Conservation (phyloP, 352 stramenopile genomes). For the Phytopythium kandeliae region DNA sequence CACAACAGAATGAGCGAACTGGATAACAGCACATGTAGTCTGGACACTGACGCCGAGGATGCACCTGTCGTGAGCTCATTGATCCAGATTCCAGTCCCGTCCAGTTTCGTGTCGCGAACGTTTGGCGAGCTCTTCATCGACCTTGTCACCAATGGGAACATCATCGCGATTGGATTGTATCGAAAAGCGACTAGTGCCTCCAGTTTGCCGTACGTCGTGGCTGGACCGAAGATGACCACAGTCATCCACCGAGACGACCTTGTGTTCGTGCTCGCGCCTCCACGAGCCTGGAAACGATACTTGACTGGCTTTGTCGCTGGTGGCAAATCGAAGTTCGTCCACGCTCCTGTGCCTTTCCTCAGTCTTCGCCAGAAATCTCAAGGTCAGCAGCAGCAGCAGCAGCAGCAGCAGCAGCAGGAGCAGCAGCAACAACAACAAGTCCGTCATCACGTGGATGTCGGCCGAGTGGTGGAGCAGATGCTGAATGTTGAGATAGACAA, state of each 20-base stretch:
- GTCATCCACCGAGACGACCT: conserved; percentile 42
- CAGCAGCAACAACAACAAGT: neutral
- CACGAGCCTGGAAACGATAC: conserved; percentile 12
- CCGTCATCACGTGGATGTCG: neutral
- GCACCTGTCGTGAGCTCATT: conserved; percentile 36
- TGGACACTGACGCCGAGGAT: conserved; percentile 3
- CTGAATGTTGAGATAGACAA: neutral
- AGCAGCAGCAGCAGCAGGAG: too few relatives aligned
- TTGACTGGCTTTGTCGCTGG: neutral
- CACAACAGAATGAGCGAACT: neutral
- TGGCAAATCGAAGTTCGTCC: neutral
- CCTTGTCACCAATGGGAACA: conserved; percentile 33
- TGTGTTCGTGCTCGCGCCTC: conserved; percentile 56
- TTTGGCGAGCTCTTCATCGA: conserved; percentile 55
- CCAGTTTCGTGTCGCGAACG: conserved; percentile 27
- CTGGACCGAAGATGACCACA: conserved; percentile 36
- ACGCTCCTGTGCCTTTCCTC: neutral
- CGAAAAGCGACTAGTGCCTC: conserved; percentile 26
- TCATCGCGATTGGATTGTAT: conserved; percentile 50
- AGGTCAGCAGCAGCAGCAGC: neutral
- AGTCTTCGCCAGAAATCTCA: neutral
- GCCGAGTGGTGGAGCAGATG: neutral
- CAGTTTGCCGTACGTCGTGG: conserved; percentile 47
- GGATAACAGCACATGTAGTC: neutral
- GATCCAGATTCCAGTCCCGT: conserved; percentile 44